These are phyloP conservation scores for Sclerotinia minor DNA, from an alignment of 2,329 filamentous ascomycete species.

Conservation along the genomic window DNA sequence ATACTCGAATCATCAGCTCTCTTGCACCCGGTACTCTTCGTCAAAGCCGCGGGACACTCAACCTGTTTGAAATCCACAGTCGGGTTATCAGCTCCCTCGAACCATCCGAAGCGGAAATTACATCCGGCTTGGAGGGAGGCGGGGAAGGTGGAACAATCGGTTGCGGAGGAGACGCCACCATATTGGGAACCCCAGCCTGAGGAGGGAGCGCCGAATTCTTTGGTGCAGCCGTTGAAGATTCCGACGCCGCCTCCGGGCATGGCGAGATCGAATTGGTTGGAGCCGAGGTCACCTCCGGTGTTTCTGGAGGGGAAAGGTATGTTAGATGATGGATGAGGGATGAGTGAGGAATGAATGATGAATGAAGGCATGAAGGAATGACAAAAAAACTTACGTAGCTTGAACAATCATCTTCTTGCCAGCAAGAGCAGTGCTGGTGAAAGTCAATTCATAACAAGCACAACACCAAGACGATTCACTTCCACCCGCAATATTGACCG, in stretches of 20 bases:
- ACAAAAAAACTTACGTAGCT: slow-evolving; percentile 27
- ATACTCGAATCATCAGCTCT: slow-evolving; percentile 31
- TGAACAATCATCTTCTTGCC: slow-evolving; percentile 66
- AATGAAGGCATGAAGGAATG: neutral
- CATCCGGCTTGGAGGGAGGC: slow-evolving; percentile 48
- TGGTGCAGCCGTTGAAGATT: slow-evolving; percentile 53
- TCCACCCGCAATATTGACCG: slow-evolving; percentile 52
- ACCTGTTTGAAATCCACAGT: slow-evolving; percentile 49
- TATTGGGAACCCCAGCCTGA: slow-evolving; percentile 50
- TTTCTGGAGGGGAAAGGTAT: slow-evolving; percentile 42
- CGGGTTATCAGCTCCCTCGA: slow-evolving; percentile 51
- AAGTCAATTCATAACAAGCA: slow-evolving; percentile 57
- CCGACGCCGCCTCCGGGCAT: slow-evolving; percentile 59
- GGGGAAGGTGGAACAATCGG: slow-evolving; percentile 49
- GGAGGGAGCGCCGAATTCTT: slow-evolving; percentile 48
- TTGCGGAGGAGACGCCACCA: slow-evolving; percentile 48
- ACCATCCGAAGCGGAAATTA: slow-evolving; percentile 56
- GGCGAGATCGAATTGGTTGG: slow-evolving; percentile 59
- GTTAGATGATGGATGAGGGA: neutral
- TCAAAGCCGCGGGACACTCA: slow-evolving; percentile 49
- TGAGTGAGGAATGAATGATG: neutral
- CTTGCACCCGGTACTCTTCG: slow-evolving; percentile 47
- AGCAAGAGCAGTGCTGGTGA: slow-evolving; percentile 51
- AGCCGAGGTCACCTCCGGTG: slow-evolving; percentile 57
- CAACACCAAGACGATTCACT: slow-evolving; percentile 64